Base-by-base conservation (phyloP, 495 filamentous ascomycete species). In the Halenospora varia region DNA sequence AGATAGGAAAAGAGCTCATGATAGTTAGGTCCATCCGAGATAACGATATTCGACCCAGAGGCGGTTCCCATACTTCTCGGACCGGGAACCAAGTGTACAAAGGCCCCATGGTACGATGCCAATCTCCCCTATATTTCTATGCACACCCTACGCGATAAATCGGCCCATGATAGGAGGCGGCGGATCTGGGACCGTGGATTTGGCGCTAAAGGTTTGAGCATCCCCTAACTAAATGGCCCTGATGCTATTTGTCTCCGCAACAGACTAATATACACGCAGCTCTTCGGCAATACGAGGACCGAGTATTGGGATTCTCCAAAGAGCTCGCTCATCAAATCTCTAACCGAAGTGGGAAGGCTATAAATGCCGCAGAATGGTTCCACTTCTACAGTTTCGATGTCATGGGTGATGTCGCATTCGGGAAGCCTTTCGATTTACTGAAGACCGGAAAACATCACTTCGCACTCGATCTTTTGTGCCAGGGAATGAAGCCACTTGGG, bases 51-150 rank as follows among this genome's bases (percentile, higher is more conserved):
- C 15, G 51, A 69, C 40, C 63, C 74, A 19, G 63, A 62, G 8
- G 74, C 63, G 2, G 59, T 65, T 10, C 39, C 48, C 0, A 62
- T 62, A 0, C 57, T 72, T 19, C 62, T 73, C 47, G 73, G 72
- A 0, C 70, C 71, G 0, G 24, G 55, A 9, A 66, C 45, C 8
- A 57, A 63, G 10, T 73, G 65, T 35, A 70, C 60, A 25, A 77
- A 75, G 50, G 66, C 73, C 2, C 66, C 68, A 1, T 79, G 75
- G 75, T 79, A 81, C 53, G 75, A 77, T 17, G 59, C 76, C 1
- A 55, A 74, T 0, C 62, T 68, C 46, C 77, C 77, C 0, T 60
- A 64, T 1, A 63, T 61, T 13, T 71, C 73, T 15, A 61, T 76
- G 2, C 64, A 72, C 24, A 76, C 74, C 41, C 66, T 68, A 18